phyloP scores from a whole-genome alignment of 345 rosid species.

The Citrus medica region DNA sequence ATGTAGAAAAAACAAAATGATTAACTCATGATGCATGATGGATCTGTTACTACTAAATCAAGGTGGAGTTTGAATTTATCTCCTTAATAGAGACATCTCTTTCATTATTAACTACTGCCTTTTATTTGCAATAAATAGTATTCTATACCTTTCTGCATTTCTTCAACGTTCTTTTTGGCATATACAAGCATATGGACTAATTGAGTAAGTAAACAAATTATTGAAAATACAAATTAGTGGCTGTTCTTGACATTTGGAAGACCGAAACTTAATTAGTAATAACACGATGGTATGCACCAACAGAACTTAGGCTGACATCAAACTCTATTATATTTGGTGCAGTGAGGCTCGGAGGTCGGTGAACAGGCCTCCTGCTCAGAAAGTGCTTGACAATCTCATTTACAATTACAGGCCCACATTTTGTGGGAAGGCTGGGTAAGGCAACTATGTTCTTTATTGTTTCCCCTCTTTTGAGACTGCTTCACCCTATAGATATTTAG shows the following conservation, averaged over 20 bases:
- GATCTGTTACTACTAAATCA: neutral
- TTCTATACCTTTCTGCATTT: neutral
- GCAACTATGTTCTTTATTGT: neutral
- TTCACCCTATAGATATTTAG: neutral
- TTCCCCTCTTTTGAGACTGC: neutral
- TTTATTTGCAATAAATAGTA: neutral
- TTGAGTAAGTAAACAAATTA: neutral
- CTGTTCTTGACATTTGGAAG: neutral
- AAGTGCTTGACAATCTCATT: conserved; percentile 73
- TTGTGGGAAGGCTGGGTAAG: conserved; percentile 89
- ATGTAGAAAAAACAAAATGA: neutral
- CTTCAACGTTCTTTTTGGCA: neutral
- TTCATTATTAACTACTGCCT: neutral
- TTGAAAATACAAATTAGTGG: neutral
- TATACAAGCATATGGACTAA: neutral
- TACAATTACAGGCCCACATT: conserved; percentile 81
- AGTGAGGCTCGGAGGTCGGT: conserved; percentile 86
- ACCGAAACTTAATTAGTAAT: neutral
- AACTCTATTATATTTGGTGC: conserved; percentile 19
- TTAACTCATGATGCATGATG: neutral
- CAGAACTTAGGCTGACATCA: neutral
- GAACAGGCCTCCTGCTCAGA: conserved; percentile 57
- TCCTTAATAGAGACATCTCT: neutral
- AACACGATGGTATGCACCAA: neutral
- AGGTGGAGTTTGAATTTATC: neutral